Conservation (phyloP, 108 stramenopile genomes). For the Nannochloropsis salina region DNA sequence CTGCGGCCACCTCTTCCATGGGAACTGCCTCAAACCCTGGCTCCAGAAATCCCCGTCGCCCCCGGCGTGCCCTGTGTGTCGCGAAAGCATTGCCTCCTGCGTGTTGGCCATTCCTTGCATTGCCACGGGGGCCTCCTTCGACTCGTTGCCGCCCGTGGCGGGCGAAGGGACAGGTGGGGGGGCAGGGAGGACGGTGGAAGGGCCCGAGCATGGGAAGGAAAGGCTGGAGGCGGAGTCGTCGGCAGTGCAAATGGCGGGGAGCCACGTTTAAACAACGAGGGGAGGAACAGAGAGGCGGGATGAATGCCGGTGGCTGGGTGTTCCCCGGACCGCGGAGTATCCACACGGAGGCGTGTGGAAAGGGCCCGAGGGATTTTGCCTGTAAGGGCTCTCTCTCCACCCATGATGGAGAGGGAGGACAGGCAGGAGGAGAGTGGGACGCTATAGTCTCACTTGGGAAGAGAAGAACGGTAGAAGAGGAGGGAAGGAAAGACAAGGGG, state of each 20-base stretch:
- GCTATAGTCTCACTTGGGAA: no score
- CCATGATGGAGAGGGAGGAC: no score
- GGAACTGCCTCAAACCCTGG: conserved; percentile 72
- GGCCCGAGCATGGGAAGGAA: background rate
- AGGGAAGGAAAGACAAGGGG: no score
- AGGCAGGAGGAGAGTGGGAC: no score
- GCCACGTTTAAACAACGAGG: no score
- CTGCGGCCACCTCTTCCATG: conserved; percentile 83
- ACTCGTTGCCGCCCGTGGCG: background rate
- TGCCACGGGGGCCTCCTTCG: background rate
- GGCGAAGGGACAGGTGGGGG: background rate
- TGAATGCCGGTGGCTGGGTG: no score
- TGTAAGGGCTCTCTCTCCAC: no score
- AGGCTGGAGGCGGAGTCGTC: background rate
- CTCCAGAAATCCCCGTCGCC: conserved; percentile 56
- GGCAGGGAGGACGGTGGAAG: background rate
- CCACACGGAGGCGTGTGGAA: no score
- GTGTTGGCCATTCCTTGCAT: background rate
- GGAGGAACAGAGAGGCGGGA: no score
- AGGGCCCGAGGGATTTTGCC: no score
- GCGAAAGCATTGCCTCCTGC: conserved; percentile 1
- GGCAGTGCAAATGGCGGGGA: background rate
- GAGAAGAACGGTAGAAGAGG: no score
- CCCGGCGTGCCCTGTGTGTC: conserved; percentile 5
- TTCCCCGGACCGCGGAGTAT: no score